These are phyloP conservation scores for Camelina sativa DNA, from an alignment of 345 rosid genomes.

Conservation along the genomic window DNA sequence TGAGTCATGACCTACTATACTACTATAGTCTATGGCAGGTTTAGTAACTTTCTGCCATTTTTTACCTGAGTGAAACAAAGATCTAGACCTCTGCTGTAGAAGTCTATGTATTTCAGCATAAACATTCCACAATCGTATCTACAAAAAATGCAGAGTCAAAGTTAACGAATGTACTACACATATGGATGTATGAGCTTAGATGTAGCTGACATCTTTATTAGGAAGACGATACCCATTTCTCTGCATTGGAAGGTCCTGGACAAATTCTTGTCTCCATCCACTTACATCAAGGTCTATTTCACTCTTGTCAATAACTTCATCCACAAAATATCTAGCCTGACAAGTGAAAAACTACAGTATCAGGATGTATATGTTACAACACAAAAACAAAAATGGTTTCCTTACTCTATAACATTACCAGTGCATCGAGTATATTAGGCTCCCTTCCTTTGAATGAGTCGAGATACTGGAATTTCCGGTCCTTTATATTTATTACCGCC, in stretches of 20 bases:
- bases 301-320: slow-evolving; percentile 88
- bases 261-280: slow-evolving; percentile 78
- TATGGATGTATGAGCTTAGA: background rate
- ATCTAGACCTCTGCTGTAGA: slow-evolving; percentile 77
- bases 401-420: slow-evolving; percentile 56
- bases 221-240: slow-evolving; percentile 64
- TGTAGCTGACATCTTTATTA: background rate
- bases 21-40: background rate
- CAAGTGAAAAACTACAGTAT: slow-evolving; percentile 34
- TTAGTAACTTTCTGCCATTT: background rate
- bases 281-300: slow-evolving; percentile 62
- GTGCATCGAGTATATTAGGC: slow-evolving; percentile 54
- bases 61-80: slow-evolving; percentile 90
- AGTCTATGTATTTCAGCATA: slow-evolving; percentile 95
- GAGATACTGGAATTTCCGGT: slow-evolving; percentile 87
- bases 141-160: slow-evolving; percentile 31
- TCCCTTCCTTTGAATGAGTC: slow-evolving; percentile 94
- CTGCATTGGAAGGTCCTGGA: slow-evolving; percentile 88
- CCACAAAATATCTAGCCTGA: slow-evolving; percentile 82
- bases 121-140: slow-evolving; percentile 97
- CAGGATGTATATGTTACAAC: slow-evolving; percentile 28
- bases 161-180: background rate
- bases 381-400: background rate
- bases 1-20: background rate
- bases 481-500: slow-evolving; percentile 83